Conservation (phyloP, 805 yeast species). For the Ogataea glucozyma region DNA sequence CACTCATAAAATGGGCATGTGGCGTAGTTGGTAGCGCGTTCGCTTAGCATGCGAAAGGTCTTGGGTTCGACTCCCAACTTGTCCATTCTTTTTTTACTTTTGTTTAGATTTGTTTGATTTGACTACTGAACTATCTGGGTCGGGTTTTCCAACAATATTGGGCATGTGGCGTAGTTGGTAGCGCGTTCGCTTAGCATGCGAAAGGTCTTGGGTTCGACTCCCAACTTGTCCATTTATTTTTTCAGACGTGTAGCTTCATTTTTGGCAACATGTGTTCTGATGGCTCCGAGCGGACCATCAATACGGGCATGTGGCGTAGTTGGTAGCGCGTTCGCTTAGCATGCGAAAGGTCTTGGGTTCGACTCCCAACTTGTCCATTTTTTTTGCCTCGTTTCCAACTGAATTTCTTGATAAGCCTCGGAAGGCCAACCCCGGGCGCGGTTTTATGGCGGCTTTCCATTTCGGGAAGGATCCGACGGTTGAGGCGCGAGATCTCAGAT, state of each 20-base stretch:
- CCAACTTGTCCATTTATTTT: slow-evolving; percentile 59
- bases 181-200: slow-evolving; percentile 81
- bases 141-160: no score
- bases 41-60: slow-evolving; percentile 81
- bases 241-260: not conserved
- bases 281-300: no score
- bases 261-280: no score
- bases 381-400: slow-evolving; percentile 16
- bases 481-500: not conserved
- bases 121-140: no score
- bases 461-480: slow-evolving; percentile 4
- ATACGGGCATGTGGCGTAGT: slow-evolving; percentile 77
- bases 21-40: slow-evolving; percentile 82
- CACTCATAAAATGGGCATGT: slow-evolving; percentile 52
- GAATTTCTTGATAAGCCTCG: not conserved
- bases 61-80: slow-evolving; percentile 78
- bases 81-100: slow-evolving; percentile 43
- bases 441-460: not conserved
- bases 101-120: no score
- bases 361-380: slow-evolving; percentile 71
- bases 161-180: slow-evolving; percentile 47
- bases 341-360: slow-evolving; percentile 80
- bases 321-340: slow-evolving; percentile 81
- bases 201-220: slow-evolving; percentile 79
- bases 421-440: slow-evolving; percentile 3